Percentiles rank a stretch among this genome's conserved stretches.
Evolutionary conservation across 2,329 filamentous ascomycete genomes (phyloP).

Genomic region (Cladophialophora psammophila): DNA sequence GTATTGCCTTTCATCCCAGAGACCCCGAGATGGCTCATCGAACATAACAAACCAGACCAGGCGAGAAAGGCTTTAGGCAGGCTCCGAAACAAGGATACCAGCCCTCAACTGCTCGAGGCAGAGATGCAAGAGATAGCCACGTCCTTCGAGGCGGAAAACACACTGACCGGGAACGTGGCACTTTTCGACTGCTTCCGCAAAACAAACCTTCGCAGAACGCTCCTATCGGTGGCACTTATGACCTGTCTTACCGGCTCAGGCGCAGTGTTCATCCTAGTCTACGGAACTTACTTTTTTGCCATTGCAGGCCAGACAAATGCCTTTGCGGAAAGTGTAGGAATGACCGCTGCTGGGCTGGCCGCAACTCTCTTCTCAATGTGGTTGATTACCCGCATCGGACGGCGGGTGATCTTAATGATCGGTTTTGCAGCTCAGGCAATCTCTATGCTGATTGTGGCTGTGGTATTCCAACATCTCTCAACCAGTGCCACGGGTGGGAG

Average conservation of each 20-base stretch:
- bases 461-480: conserved; percentile 12
- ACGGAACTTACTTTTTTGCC: conserved; percentile 28
- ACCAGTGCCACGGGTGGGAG: conserved; percentile 4
- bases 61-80: conserved; percentile 45
- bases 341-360: conserved; percentile 17
- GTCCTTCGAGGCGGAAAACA: conserved; percentile 46
- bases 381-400: conserved; percentile 51
- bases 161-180: conserved; percentile 45
- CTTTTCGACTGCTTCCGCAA: conserved; percentile 42
- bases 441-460: conserved; percentile 18
- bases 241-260: conserved; percentile 20
- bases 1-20: conserved; percentile 53
- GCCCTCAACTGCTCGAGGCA: conserved; percentile 36
- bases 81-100: conserved; percentile 18
- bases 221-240: conserved; percentile 6
- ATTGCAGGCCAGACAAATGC: conserved; percentile 23
- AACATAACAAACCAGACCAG: conserved; percentile 50
- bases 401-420: conserved; percentile 21
- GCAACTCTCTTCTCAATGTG: conserved; percentile 38
- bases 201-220: conserved; percentile 18
- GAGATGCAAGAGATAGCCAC: conserved; percentile 47
- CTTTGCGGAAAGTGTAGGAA: conserved; percentile 21
- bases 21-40: conserved; percentile 55
- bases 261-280: conserved; percentile 21
- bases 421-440: conserved; percentile 12